Base-by-base conservation (phyloP, 306 rosid genomes). In the Cucumis cinereus region DNA sequence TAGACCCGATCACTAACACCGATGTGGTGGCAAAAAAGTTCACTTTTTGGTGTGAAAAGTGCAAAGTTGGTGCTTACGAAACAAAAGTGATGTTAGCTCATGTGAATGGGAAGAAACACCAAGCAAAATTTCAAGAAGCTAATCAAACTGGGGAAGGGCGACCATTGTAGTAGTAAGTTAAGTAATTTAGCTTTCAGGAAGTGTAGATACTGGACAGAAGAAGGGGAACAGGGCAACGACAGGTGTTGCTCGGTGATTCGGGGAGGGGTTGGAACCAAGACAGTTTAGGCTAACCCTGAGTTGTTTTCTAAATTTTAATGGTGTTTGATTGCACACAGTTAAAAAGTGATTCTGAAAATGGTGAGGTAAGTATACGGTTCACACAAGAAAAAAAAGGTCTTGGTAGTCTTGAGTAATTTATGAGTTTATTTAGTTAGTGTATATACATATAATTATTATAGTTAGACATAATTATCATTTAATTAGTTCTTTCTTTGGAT, bases 71-170 rank as follows among this genome's bases (percentile, higher is more conserved):
- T 78, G 28, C 88, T 74, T 1, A 0, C 41, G 28, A 57, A 9
- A 16, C 6, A 15, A 14, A 0, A 2, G 83, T 77, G 62, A 83
- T 88, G 92, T 81, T 78, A 24, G 19, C 17, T 74, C 95, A 90
- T 72, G 28, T 26, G 41, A 79, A n/a, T 7, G 90, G 89, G 63
- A 88, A 53, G 83, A 86, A 80, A 30, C 95, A 88, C 70, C 59
- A 58, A 20, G 69, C 26, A 9, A 80, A 60, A 60, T 53, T 76
- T 52, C 55, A 59, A 50, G 47, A 56, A 36, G 8, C 12, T 61
- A 11, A 0, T 28, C 20, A 30, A 60, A 28, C 10, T 60, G 20
- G n/a, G 40, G 30, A 16, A 60, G 68, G 62, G 30, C 30, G 8
- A 13, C 24, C 17, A 19, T 67, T 67, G 67, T 28, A 15, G 54